phyloP scores from a whole-genome alignment of 306 rosid genomes.

The Malus fusca region DNA sequence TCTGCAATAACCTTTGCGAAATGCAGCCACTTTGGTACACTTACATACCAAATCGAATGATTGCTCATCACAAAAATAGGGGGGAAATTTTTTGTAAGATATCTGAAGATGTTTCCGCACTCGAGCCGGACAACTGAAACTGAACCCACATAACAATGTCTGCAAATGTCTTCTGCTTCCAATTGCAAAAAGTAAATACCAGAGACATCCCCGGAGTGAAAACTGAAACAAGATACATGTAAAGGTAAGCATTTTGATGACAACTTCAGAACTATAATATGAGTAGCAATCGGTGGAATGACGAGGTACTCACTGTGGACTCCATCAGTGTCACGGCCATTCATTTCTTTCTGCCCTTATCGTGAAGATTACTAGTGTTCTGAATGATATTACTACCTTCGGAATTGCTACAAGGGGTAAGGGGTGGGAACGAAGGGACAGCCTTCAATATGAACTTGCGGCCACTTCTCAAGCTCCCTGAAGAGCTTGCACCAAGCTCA shows the following conservation, averaged over 20 bases:
- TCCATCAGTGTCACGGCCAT: conserved; percentile 1
- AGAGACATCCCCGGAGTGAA: neutral
- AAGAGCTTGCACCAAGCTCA: conserved; percentile 40
- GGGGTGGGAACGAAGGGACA: conserved; percentile 54
- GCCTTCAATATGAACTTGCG: conserved; percentile 42
- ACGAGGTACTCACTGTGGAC: conserved; percentile 1
- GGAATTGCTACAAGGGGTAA: conserved; percentile 44
- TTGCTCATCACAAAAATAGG: neutral
- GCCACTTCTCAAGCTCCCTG: conserved; percentile 42
- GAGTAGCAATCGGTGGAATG: neutral
- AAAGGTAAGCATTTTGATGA: neutral
- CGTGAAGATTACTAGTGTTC: conserved; percentile 16
- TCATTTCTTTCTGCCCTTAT: conserved; percentile 16
- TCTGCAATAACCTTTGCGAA: neutral
- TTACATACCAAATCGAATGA: neutral
- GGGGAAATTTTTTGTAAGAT: neutral
- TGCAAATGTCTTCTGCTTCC: neutral
- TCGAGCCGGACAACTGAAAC: conserved; percentile 9
- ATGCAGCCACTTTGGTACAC: neutral
- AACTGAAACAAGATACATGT: neutral
- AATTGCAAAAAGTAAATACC: neutral
- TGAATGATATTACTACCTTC: conserved; percentile 10
- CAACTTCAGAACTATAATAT: neutral
- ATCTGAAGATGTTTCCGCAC: neutral
- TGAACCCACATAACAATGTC: neutral